These are phyloP conservation scores for Neoconidiobolus thromboides DNA, from an alignment of 371 early-diverging fungal species.

Conservation along the genomic window DNA sequence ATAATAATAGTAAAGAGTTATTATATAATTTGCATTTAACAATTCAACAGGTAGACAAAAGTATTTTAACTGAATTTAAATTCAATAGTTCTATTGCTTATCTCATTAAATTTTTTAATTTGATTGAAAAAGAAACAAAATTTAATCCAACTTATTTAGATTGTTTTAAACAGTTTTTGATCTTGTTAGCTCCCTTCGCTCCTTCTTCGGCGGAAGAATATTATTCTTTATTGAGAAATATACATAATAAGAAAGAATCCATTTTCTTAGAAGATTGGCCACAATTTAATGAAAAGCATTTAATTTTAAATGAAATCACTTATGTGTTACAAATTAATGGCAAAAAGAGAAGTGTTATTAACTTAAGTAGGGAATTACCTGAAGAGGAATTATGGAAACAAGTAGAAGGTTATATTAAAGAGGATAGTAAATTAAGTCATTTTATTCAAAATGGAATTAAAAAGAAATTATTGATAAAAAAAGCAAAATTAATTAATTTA, in stretches of 20 bases:
- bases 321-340: constrained; percentile 32
- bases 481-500: no score
- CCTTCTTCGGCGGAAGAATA: constrained; percentile 56
- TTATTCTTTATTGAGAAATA: constrained; percentile 26
- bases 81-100: constrained; percentile 50
- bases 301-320: constrained; percentile 24
- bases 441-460: no score
- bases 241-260: background rate
- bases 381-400: no score
- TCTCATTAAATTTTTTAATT: constrained; percentile 67
- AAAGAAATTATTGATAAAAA: no score
- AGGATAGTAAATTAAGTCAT: no score
- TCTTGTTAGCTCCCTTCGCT: constrained; percentile 58
- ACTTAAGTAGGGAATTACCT: background rate
- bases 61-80: constrained; percentile 29
- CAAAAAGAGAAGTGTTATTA: background rate
- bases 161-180: constrained; percentile 32
- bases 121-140: constrained; percentile 23
- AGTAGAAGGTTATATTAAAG: no score
- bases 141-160: constrained; percentile 26
- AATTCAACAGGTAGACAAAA: constrained; percentile 35
- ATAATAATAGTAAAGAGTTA: background rate
- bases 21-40: constrained; percentile 41
- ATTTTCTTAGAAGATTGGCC: constrained; percentile 47
- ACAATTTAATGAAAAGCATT: constrained; percentile 22